These are phyloP conservation scores for Plasmopara viticola DNA, from an alignment of 352 stramenopile genomes.

Conservation along the genomic window DNA sequence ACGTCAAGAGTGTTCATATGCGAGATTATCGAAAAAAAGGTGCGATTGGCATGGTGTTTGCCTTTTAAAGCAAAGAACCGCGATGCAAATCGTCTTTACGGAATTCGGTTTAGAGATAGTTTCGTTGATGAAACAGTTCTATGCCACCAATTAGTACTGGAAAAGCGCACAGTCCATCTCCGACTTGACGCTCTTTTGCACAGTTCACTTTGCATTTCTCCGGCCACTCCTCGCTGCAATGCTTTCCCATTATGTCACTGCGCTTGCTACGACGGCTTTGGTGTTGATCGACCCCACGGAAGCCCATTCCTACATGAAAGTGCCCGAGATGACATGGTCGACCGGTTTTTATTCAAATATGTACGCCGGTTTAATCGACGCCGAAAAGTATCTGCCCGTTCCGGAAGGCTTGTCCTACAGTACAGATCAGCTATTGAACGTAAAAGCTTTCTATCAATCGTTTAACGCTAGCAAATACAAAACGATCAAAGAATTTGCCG, in stretches of 20 bases:
- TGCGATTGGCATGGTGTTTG: no score
- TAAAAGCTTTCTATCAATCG: constrained; percentile 23
- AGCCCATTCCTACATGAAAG: constrained; percentile 1
- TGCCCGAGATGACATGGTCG: background rate
- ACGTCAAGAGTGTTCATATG: no score
- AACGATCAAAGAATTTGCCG: constrained; percentile 29
- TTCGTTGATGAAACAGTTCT: no score
- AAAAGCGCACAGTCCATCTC: background rate
- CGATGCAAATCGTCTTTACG: no score
- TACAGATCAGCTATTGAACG: constrained; percentile 18
- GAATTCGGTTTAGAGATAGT: no score
- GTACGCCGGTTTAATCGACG: constrained; percentile 33
- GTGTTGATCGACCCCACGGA: background rate
- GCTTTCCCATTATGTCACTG: background rate
- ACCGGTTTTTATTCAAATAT: background rate
- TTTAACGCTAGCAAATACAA: constrained; percentile 31
- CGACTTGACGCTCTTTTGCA: background rate
- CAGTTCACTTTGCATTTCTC: background rate
- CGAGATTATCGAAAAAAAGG: no score
- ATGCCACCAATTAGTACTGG: background rate
- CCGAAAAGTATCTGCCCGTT: constrained; percentile 25
- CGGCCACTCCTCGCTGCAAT: background rate
- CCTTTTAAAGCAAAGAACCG: no score
- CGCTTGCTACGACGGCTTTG: background rate
- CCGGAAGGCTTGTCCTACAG: constrained; percentile 33